Evolutionary conservation across 23 red algal species (phyloP).

Genomic region (Gracilaria caudata): DNA sequence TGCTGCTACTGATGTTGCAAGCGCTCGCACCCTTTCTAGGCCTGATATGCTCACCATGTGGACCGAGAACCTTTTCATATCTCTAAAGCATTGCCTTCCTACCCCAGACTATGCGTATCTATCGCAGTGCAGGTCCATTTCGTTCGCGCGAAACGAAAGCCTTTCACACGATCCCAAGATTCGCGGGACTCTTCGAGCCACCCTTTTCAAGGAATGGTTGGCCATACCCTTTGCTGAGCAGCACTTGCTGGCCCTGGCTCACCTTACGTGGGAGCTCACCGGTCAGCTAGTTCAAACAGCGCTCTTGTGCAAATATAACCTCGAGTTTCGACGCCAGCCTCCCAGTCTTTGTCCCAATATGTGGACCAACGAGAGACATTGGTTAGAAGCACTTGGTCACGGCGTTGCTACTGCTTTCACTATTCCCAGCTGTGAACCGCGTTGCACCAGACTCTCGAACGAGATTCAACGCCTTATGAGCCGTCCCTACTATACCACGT

Average conservation of each 20-base stretch:
- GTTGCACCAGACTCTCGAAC: background rate
- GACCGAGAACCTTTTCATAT: background rate
- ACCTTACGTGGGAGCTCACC: constrained; percentile 30
- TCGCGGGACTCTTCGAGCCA: constrained; percentile 3
- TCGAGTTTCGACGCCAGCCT: background rate
- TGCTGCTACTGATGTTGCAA: background rate
- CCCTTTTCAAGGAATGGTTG: constrained; percentile 8
- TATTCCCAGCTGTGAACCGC: background rate
- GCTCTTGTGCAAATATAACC: constrained; percentile 1
- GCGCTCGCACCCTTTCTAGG: background rate
- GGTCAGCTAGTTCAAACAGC: constrained; percentile 22
- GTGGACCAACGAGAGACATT: constrained; percentile 18
- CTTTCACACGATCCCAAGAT: background rate
- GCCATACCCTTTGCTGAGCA: background rate
- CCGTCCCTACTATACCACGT: background rate
- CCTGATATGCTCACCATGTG: background rate
- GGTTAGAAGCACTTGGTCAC: constrained; percentile 10
- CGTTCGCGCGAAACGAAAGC: background rate
- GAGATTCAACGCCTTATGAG: background rate
- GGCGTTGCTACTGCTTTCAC: constrained; percentile 7
- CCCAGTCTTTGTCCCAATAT: background rate
- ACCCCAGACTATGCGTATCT: background rate
- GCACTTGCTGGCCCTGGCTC: background rate
- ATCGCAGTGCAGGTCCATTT: background rate
- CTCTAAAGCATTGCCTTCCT: background rate